These are phyloP conservation scores for Rehmannia glutinosa DNA, from an alignment of 257 asterid species.

Conservation along the genomic window DNA sequence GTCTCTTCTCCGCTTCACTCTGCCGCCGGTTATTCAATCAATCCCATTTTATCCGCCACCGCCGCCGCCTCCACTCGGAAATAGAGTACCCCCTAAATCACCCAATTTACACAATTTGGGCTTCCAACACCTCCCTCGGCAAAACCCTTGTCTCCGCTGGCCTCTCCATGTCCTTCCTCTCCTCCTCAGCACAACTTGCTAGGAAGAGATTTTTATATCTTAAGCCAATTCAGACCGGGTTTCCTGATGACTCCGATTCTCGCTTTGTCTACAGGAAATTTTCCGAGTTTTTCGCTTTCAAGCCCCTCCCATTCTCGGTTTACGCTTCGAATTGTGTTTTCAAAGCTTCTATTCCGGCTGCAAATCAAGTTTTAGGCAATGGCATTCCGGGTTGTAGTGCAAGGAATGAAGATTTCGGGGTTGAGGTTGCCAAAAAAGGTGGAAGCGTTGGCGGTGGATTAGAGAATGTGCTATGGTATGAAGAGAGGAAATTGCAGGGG, in stretches of 20 bases:
- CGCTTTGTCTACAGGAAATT: constrained; percentile 65
- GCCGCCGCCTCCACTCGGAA: constrained; percentile 31
- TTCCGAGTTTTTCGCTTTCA: constrained; percentile 41
- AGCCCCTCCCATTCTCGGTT: constrained; percentile 45
- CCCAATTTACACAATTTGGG: constrained; percentile 94
- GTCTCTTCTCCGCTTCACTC: constrained; percentile 25
- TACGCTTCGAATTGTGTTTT: constrained; percentile 67
- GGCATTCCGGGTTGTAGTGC: constrained; percentile 4
- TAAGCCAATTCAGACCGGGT: constrained; percentile 93
- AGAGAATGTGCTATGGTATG: constrained; percentile 52
- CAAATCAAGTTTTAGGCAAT: constrained; percentile 27
- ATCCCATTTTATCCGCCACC: constrained; percentile 15
- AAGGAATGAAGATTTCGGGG: constrained; percentile 12
- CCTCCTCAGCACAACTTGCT: constrained; percentile 27
- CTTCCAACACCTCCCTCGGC: constrained; percentile 89
- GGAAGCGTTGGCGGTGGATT: constrained; percentile 29
- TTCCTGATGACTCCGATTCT: constrained; percentile 87
- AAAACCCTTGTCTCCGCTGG: constrained; percentile 98
- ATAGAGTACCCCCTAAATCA: constrained; percentile 68
- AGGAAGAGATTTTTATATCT: constrained; percentile 64
- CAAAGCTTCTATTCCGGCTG: constrained; percentile 56
- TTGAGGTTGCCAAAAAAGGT: constrained; percentile 11
- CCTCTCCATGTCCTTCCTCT: constrained; percentile 78
- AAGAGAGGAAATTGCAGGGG: constrained; percentile 62
- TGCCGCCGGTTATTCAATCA: constrained; percentile 20